Percentiles rank a stretch among this genome's conserved stretches.
Evolutionary conservation across 371 early-diverging fungal genomes (phyloP).

Genomic region (Phascolomyces articulosus): DNA sequence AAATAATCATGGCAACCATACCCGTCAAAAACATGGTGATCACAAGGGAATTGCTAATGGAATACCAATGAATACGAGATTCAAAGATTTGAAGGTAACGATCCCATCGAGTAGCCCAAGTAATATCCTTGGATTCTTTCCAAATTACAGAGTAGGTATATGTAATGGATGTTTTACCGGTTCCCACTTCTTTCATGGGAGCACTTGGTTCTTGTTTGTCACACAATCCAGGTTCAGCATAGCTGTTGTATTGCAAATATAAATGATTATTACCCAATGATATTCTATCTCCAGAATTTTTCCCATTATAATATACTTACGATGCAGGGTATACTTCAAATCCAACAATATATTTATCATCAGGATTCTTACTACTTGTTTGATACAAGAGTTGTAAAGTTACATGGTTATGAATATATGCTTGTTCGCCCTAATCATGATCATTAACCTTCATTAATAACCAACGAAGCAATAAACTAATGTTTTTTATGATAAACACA

Average conservation of each 20-base stretch:
- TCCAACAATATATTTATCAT: slow-evolving; percentile 57
- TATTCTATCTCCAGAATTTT: no score
- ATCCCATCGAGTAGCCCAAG: slow-evolving; percentile 63
- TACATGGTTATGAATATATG: slow-evolving; percentile 63
- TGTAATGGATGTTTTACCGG: slow-evolving; percentile 34
- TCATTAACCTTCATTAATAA: no score
- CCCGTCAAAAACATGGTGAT: slow-evolving; percentile 79
- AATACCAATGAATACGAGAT: slow-evolving; percentile 73
- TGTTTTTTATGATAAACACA: no score
- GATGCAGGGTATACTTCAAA: slow-evolving; percentile 64
- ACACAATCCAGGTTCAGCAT: slow-evolving; percentile 29
- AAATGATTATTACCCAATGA: no score
- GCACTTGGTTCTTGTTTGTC: slow-evolving; percentile 20
- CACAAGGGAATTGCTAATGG: slow-evolving; percentile 82
- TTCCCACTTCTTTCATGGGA: slow-evolving; percentile 39
- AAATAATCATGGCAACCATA: slow-evolving; percentile 86
- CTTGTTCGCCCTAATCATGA: slow-evolving; percentile 25
- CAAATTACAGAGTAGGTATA: slow-evolving; percentile 68
- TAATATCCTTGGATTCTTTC: slow-evolving; percentile 54
- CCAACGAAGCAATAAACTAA: no score
- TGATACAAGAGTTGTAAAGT: slow-evolving; percentile 58
- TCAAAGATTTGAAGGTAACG: slow-evolving; percentile 46
- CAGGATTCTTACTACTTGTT: slow-evolving; percentile 26
- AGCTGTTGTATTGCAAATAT: not conserved
- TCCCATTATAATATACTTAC: no score